Percentiles rank a stretch among this genome's conserved stretches.
Evolutionary conservation across 768 basidiomycete genomes (phyloP).

Genomic region (Leccinellum rugosiceps): DNA sequence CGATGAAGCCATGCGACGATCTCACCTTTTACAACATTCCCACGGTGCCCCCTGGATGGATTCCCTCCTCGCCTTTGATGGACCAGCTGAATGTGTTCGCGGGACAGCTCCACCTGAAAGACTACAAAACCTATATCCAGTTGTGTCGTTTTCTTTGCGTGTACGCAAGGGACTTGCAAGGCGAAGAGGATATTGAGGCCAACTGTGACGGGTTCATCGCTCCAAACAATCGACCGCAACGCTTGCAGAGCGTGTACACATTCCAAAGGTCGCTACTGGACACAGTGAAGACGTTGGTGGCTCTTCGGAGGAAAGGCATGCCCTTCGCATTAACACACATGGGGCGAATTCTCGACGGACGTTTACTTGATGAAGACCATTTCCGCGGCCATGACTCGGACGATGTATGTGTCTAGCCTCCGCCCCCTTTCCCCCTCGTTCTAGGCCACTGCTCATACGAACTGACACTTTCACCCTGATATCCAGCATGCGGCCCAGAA

Average conservation of each 20-base stretch:
- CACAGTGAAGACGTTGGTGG: slow-evolving; percentile 18
- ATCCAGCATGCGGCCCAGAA: background rate
- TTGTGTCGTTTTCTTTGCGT: background rate
- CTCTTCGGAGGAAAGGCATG: slow-evolving; percentile 39
- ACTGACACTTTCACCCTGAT: background rate
- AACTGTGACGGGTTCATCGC: slow-evolving; percentile 12
- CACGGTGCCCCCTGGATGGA: background rate
- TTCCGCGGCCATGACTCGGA: background rate
- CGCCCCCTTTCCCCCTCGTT: background rate
- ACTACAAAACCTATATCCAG: slow-evolving; percentile 20
- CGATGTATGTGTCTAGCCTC: background rate
- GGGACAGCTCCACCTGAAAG: background rate
- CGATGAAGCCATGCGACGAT: slow-evolving; percentile 31
- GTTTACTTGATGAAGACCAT: slow-evolving; percentile 15
- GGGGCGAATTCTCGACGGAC: slow-evolving; percentile 37
- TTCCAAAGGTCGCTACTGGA: slow-evolving; percentile 37
- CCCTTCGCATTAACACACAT: slow-evolving; percentile 38
- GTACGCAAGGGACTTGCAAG: background rate
- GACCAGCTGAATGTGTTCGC: background rate
- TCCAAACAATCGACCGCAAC: background rate
- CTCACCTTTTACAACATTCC: background rate
- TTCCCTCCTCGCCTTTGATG: background rate
- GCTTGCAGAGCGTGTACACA: slow-evolving; percentile 7
- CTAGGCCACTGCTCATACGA: background rate
- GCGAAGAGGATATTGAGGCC: background rate